Evolutionary conservation across 2,329 filamentous ascomycete genomes (phyloP).

Genomic region (Myotisia sp.): DNA sequence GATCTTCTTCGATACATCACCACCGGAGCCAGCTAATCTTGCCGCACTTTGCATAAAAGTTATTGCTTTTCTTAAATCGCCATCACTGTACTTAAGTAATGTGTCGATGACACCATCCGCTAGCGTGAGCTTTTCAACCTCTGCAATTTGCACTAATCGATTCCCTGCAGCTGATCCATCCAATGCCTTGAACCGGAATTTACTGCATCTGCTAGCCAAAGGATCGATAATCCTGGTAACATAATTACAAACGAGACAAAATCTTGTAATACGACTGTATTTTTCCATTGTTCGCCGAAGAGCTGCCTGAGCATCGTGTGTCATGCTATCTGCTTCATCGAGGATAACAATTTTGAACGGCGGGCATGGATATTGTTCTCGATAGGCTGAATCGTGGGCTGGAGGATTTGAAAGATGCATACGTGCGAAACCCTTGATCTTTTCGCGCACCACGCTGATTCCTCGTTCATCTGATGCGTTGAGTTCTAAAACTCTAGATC

Average conservation of each 20-base stretch:
- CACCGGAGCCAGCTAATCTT: constrained; percentile 57
- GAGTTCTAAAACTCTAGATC: constrained; percentile 88
- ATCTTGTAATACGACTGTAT: constrained; percentile 88
- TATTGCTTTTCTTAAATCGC: constrained; percentile 89
- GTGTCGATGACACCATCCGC: constrained; percentile 70
- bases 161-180: constrained; percentile 71
- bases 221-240: constrained; percentile 97
- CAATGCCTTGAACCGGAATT: constrained; percentile 94
- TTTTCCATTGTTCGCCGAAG: constrained; percentile 95
- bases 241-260: constrained; percentile 97
- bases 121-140: constrained; percentile 58
- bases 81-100: constrained; percentile 75
- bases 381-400: constrained; percentile 46
- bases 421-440: constrained; percentile 95
- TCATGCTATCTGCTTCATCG: constrained; percentile 98
- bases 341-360: constrained; percentile 99
- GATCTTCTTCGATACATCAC: constrained; percentile 35
- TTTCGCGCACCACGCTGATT: constrained; percentile 90
- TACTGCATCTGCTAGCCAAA: constrained; percentile 79
- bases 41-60: constrained; percentile 94
- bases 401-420: constrained; percentile 82
- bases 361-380: constrained; percentile 69
- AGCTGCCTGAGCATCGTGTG: constrained; percentile 89
- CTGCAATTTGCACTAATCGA: constrained; percentile 69
- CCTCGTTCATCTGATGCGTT: constrained; percentile 98